phyloP scores from a whole-genome alignment of 169 alveolate species.

The Perkinsus marinus region DNA sequence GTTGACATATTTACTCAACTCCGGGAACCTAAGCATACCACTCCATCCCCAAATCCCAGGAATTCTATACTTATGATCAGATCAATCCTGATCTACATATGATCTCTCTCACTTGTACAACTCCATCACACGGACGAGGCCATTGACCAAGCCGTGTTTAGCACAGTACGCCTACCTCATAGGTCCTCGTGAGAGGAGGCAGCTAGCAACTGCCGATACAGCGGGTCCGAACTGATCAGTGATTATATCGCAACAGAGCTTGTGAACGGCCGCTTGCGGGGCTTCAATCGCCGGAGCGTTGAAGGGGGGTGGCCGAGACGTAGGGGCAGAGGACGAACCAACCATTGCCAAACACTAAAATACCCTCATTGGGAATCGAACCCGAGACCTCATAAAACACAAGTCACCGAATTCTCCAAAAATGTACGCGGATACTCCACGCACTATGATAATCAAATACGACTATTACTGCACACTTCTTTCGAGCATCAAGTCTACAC shows the following conservation, averaged over 20 bases:
- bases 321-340: neutral
- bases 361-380: neutral
- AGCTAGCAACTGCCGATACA: neutral
- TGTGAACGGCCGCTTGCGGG: neutral
- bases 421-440: neutral
- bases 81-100: too few species aligned
- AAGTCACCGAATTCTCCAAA: neutral
- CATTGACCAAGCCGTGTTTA: neutral
- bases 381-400: neutral
- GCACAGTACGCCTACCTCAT: neutral
- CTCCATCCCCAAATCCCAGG: too few species aligned
- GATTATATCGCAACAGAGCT: neutral
- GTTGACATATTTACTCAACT: neutral
- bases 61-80: too few species aligned
- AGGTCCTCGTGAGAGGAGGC: neutral
- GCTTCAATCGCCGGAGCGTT: neutral
- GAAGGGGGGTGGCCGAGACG: neutral
- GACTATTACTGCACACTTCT: too few species aligned
- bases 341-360: neutral
- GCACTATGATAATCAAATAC: neutral
- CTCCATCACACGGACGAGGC: neutral
- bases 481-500: too few species aligned
- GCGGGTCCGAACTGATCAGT: neutral
- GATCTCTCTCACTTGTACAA: too few species aligned
- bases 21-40: neutral